Percentiles rank a stretch among this genome's conserved stretches.
Evolutionary conservation across 768 basidiomycete genomes (phyloP).

Genomic region (Panus rudis): DNA sequence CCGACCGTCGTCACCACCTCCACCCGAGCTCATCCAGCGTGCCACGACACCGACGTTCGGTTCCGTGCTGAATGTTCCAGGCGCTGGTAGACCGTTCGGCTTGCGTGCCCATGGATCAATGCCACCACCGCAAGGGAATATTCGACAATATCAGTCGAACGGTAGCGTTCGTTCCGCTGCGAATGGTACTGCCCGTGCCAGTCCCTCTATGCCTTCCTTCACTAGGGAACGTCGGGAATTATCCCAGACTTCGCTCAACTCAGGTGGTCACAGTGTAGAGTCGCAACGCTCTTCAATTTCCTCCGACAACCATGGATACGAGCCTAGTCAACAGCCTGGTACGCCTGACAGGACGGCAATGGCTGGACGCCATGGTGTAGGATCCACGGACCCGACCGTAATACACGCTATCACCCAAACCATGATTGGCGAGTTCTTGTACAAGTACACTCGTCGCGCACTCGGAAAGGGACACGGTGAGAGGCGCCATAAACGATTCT

Average conservation of each 20-base stretch:
- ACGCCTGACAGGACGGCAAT: conserved; percentile 30
- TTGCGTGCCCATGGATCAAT: conserved; percentile 64
- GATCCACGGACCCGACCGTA: conserved; percentile 77
- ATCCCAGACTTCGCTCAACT: conserved; percentile 64
- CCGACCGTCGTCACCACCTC: conserved; percentile 88
- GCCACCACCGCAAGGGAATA: conserved; percentile 58
- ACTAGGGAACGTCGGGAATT: conserved; percentile 47
- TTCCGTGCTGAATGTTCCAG: conserved; percentile 49
- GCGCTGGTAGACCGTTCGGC: conserved; percentile 35
- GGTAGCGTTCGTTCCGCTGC: conserved; percentile 78
- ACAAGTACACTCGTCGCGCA: conserved; percentile 89
- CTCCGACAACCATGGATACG: conserved; percentile 59
- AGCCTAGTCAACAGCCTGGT: conserved; percentile 30
- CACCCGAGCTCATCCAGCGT: conserved; percentile 84
- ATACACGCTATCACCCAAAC: conserved; percentile 99
- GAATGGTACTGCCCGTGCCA: conserved; percentile 47
- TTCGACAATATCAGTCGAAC: conserved; percentile 71
- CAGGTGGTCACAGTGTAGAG: conserved; percentile 52
- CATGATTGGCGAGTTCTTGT: conserved; percentile 98
- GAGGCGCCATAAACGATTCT: conserved; percentile 88
- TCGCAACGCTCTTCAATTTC: conserved; percentile 81
- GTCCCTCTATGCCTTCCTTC: conserved; percentile 41
- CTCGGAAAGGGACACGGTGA: conserved; percentile 90
- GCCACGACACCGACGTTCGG: conserved; percentile 84
- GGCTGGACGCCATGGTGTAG: conserved; percentile 19